Conservation (phyloP, 805 yeast species). For the Nakazawaea wyomingensis region DNA sequence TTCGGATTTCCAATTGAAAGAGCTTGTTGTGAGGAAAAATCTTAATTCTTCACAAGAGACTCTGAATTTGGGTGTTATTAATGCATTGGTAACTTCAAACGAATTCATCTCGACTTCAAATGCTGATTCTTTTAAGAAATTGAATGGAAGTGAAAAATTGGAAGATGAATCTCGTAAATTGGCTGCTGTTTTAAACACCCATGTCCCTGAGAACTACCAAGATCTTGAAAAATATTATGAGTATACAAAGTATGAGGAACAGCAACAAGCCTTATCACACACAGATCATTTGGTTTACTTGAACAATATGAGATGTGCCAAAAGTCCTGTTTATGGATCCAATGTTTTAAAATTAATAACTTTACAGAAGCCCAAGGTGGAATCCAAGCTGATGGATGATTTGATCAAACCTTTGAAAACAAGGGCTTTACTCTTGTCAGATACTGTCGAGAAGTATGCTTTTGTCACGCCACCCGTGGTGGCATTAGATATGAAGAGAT, state of each 20-base stretch:
- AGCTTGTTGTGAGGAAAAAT: slow-evolving; percentile 31
- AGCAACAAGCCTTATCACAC: slow-evolving; percentile 44
- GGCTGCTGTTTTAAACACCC: slow-evolving; percentile 29
- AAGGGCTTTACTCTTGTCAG: slow-evolving; percentile 36
- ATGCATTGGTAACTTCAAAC: slow-evolving; percentile 48
- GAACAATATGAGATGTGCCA: slow-evolving; percentile 60
- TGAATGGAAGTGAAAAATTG: slow-evolving; percentile 45
- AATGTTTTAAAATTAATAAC: slow-evolving; percentile 44
- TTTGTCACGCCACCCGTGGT: slow-evolving; percentile 88
- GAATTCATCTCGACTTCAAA: slow-evolving; percentile 43
- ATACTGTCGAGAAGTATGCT: slow-evolving; percentile 66
- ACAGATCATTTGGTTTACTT: slow-evolving; percentile 55
- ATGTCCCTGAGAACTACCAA: slow-evolving; percentile 24
- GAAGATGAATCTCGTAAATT: slow-evolving; percentile 38
- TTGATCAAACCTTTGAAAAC: slow-evolving; percentile 37
- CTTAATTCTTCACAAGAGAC: slow-evolving; percentile 21
- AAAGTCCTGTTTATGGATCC: slow-evolving; percentile 63
- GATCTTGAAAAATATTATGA: slow-evolving; percentile 57
- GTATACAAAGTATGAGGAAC: slow-evolving; percentile 46
- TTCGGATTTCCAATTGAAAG: slow-evolving; percentile 38
- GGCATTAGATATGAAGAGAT: slow-evolving; percentile 61
- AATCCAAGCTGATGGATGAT: slow-evolving; percentile 25
- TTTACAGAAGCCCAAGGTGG: slow-evolving; percentile 25
- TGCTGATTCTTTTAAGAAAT: slow-evolving; percentile 33
- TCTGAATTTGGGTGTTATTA: slow-evolving; percentile 53